Conservation (phyloP, 257 asterid species). For the Cynanchum wilfordii region DNA sequence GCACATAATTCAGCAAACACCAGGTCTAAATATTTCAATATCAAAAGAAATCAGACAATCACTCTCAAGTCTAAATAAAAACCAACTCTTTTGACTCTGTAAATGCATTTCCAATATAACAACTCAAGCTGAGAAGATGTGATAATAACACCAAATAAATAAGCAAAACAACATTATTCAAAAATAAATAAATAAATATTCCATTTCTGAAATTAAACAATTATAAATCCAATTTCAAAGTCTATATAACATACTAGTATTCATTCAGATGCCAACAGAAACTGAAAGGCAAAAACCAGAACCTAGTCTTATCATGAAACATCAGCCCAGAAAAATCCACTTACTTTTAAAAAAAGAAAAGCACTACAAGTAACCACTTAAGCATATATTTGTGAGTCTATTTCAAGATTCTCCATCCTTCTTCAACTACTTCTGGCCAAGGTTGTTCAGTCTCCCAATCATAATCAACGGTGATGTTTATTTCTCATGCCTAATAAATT, state of each 20-base stretch:
- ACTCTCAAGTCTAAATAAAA: background rate
- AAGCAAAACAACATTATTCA: background rate
- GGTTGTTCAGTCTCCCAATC: background rate
- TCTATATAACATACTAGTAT: background rate
- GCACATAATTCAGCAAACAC: conserved; percentile 16
- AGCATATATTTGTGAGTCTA: background rate
- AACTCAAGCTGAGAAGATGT: background rate
- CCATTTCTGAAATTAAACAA: background rate
- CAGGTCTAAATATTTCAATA: background rate
- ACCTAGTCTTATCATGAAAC: background rate
- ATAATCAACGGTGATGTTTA: background rate
- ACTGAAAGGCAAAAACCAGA: background rate
- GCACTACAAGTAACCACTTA: background rate
- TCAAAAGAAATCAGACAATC: background rate
- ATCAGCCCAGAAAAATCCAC: background rate
- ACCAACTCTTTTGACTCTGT: background rate
- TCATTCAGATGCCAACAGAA: background rate
- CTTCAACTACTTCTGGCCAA: background rate
- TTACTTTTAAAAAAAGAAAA: background rate
- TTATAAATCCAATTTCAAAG: background rate
- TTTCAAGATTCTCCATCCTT: background rate
- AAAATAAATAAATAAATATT: background rate
- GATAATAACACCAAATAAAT: background rate
- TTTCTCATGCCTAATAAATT: background rate
- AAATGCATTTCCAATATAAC: background rate